Conservation (phyloP, 768 basidiomycete species). For the Macrolepiota albuminosa region DNA sequence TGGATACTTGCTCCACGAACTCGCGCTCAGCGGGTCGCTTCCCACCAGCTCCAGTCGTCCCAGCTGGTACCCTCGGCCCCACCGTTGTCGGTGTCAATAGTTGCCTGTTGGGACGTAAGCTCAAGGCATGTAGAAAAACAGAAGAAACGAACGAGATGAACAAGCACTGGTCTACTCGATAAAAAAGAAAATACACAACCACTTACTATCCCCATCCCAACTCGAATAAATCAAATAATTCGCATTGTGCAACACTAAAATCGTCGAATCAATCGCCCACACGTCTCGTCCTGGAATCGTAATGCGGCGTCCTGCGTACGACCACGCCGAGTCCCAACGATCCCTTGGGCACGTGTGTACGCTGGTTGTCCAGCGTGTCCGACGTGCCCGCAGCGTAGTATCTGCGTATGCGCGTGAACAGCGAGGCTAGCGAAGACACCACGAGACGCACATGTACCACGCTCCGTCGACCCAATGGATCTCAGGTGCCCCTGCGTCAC, state of each 20-base stretch:
- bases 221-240: slow-evolving; percentile 29
- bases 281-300: slow-evolving; percentile 28
- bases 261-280: slow-evolving; percentile 30
- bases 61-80: slow-evolving; percentile 24
- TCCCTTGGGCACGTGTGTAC: slow-evolving; percentile 25
- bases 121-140: neutral
- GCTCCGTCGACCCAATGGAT: slow-evolving; percentile 26
- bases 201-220: slow-evolving; percentile 27
- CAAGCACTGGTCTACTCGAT: slow-evolving; percentile 27
- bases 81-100: slow-evolving; percentile 27
- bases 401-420: slow-evolving; percentile 6
- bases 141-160: slow-evolving; percentile 20
- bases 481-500: slow-evolving; percentile 25
- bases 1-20: slow-evolving; percentile 26
- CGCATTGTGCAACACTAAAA: slow-evolving; percentile 19
- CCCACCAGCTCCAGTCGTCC: slow-evolving; percentile 28
- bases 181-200: neutral
- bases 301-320: slow-evolving; percentile 27
- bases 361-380: slow-evolving; percentile 29
- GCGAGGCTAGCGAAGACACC: neutral
- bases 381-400: slow-evolving; percentile 28
- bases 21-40: slow-evolving; percentile 24
- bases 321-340: slow-evolving; percentile 30
- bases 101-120: slow-evolving; percentile 13
- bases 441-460: slow-evolving; percentile 25